Base-by-base conservation (phyloP, 1,139 yeast genomes). In the Kodamaea derodonti region DNA sequence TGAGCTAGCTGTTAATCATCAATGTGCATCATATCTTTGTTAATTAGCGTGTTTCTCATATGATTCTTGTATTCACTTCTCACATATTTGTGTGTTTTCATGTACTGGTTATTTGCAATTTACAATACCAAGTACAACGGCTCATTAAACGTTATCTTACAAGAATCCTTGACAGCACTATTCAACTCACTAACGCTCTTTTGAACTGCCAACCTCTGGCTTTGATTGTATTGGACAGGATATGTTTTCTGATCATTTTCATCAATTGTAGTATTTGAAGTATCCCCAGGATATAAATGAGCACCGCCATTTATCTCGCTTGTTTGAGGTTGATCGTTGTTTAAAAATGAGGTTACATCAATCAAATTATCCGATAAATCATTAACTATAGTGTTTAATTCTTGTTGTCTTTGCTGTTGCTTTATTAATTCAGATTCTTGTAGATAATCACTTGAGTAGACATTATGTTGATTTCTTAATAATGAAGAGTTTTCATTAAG, bases 331-430 rank as follows among this genome's bases (percentile, higher is more conserved):
- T 27, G 30, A 42, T 27, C 30, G 27, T 40, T 49, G 37, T 45
- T 58, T 41, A 67, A 52, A 42, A 69, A 69, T 5, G 72, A 57
- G 22, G 69, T 57, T 9, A 69, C 72, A 43, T 69, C 75, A 14
- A 69, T 69, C 35, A 69, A 54, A 34, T 66, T 65, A 32, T 69
- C 74, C 24, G 62, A 62, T 37, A 69, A 55, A 32, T 68, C 72
- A 43, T 64, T 65, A 33, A 69, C 75, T 16, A 69, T 69, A 27
- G 51, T 48, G 32, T 60, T 62, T 35, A 69, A 54, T 43, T 69
- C 75, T 37, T 60, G 64, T 41, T 69, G 75, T 33, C 75, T 52
- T 43, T 67, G 70, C 40, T 63, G 69, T 39, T 64, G 67, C 44
- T 66, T 66, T 38, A 64, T 46, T 20, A 65, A 37, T 34, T 61